Conservation (phyloP, 1,139 yeast genomes). For the Debaryomyces fabryi region DNA sequence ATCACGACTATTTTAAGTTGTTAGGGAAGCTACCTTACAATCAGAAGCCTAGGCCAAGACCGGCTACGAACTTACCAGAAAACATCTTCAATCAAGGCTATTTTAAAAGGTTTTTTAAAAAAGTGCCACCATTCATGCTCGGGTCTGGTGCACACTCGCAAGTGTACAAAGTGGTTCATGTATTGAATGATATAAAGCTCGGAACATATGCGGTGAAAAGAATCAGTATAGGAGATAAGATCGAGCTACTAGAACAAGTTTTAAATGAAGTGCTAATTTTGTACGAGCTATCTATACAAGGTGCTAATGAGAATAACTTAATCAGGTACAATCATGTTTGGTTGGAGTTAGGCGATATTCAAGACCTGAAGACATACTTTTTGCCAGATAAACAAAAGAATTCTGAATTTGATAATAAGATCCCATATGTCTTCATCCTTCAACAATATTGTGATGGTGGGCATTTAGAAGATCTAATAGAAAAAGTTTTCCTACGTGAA, state of each 20-base stretch:
- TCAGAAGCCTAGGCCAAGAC: constrained; percentile 1
- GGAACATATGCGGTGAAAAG: constrained; percentile 85
- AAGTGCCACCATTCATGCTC: constrained; percentile 41
- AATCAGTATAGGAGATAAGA: constrained; percentile 79
- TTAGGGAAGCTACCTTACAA: constrained; percentile 32
- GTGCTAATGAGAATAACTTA: constrained; percentile 56
- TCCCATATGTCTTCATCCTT: constrained; percentile 82
- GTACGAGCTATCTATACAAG: constrained; percentile 46
- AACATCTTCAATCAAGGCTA: constrained; percentile 72
- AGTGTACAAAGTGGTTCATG: constrained; percentile 81
- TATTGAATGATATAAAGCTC: constrained; percentile 65
- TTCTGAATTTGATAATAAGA: constrained; percentile 20
- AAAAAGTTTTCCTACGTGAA: constrained; percentile 30
- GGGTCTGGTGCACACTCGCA: constrained; percentile 88
- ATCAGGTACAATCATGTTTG: constrained; percentile 90
- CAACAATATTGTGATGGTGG: constrained; percentile 92
- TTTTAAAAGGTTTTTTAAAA: constrained; percentile 66
- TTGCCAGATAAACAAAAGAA: constrained; percentile 23
- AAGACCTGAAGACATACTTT: constrained; percentile 42
- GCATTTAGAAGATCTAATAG: constrained; percentile 70
- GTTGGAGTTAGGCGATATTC: constrained; percentile 72
- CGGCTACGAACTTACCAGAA: constrained; percentile 28
- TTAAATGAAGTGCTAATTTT: constrained; percentile 75
- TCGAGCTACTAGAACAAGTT: constrained; percentile 67
- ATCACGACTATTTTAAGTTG: constrained; percentile 43